A percentile compares a stretch with the other conserved stretches of the same genome.
These are phyloP conservation scores for Chrysopogon serrulatus DNA, from an alignment of 176 grass and related monocot genomes.

Conservation along the genomic window DNA sequence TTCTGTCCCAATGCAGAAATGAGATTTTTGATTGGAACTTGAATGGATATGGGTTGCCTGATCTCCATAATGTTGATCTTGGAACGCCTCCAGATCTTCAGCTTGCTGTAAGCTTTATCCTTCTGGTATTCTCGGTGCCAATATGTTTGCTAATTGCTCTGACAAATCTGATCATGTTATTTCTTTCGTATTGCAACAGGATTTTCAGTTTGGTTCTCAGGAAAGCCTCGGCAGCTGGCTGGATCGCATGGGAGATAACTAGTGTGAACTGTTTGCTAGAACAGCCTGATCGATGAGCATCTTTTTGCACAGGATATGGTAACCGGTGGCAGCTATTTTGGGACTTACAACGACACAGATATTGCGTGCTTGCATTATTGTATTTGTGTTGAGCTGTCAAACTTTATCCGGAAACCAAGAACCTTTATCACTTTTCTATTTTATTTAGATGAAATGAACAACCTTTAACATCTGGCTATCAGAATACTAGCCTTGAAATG, in stretches of 20 bases:
- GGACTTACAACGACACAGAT: background rate
- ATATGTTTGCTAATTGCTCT: conserved; percentile 2
- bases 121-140: background rate
- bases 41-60: conserved; percentile 26
- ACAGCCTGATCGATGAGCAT: conserved; percentile 9
- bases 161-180: background rate
- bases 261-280: background rate
- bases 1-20: conserved; percentile 25
- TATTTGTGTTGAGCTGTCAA: background rate
- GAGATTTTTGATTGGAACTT: conserved; percentile 16
- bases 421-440: background rate
- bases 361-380: background rate
- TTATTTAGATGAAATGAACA: background rate
- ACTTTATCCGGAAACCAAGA: background rate
- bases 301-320: conserved; percentile 21
- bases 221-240: conserved; percentile 80
- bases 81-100: conserved; percentile 67
- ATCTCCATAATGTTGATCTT: conserved; percentile 45
- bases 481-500: background rate
- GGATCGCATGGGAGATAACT: conserved; percentile 22
- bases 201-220: conserved; percentile 80
- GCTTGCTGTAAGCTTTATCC: conserved; percentile 52
- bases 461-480: background rate
- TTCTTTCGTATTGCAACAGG: conserved; percentile 28
- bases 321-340: conserved; percentile 14